Conservation (phyloP, 192 early-diverging fungal genomes). For the Coemansia erecta region DNA sequence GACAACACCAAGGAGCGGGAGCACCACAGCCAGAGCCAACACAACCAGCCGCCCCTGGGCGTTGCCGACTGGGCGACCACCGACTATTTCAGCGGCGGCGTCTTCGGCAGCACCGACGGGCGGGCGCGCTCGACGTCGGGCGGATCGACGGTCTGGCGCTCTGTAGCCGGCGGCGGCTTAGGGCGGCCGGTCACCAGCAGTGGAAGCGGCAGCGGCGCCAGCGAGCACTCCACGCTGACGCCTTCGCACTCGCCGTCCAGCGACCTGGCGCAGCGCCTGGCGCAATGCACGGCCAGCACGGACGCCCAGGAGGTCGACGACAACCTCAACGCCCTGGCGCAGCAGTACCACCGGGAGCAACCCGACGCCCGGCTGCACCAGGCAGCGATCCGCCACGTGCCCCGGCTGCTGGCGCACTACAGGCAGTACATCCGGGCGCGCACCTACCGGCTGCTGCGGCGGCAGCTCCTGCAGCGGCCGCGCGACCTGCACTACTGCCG, state of each 20-base stretch:
- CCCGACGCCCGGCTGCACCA: no score
- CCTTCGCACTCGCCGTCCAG: background rate
- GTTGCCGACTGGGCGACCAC: conserved; percentile 26
- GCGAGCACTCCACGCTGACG: conserved; percentile 9
- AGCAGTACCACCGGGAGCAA: no score
- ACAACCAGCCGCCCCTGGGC: no score
- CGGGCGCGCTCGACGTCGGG: conserved; percentile 41
- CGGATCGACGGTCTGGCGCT: conserved; percentile 25
- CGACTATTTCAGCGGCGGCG: conserved; percentile 30
- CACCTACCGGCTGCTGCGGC: conserved; percentile 41
- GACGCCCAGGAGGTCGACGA: conserved; percentile 45
- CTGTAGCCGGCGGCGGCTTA: background rate
- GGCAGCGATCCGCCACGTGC: conserved; percentile 8
- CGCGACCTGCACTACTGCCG: conserved; percentile 27
- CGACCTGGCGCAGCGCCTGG: conserved; percentile 16
- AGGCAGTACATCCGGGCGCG: conserved; percentile 50
- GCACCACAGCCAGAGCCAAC: no score
- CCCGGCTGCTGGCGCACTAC: conserved; percentile 41
- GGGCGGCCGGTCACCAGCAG: conserved; percentile 1
- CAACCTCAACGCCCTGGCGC: conserved; percentile 18
- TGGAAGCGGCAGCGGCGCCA: conserved; percentile 10
- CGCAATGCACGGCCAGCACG: conserved; percentile 35
- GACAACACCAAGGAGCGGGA: conserved; percentile 13
- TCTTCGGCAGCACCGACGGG: conserved; percentile 48
- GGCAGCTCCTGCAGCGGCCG: conserved; percentile 17